Evolutionary conservation across 23 red algal genomes (phyloP).

Genomic region (Gracilariopsis chorda): DNA sequence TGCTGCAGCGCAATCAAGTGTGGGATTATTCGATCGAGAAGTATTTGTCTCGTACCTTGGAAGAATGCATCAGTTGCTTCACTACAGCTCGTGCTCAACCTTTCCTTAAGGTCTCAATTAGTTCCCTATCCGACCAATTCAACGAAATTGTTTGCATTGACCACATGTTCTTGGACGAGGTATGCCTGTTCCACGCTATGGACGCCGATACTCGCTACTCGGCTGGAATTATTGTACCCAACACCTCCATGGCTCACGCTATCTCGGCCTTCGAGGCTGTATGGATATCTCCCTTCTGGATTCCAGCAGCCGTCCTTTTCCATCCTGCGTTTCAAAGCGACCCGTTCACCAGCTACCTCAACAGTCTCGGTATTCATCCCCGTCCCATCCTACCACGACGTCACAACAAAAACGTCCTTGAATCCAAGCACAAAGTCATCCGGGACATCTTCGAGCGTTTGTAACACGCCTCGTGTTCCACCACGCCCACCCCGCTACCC

Average conservation of each 20-base stretch:
- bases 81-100: neutral
- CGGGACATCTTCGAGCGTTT: neutral
- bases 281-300: slow-evolving; percentile 3
- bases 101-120: slow-evolving; percentile 15
- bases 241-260: neutral
- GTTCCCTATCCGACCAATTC: neutral
- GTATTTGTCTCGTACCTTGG: neutral
- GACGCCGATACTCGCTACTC: slow-evolving; percentile 11
- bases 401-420: slow-evolving; percentile 39
- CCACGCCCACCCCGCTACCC: neutral
- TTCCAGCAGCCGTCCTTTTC: neutral
- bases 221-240: neutral
- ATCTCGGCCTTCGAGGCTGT: neutral
- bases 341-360: neutral
- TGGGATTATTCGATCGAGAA: neutral
- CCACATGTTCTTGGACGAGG: slow-evolving; percentile 18
- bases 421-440: neutral
- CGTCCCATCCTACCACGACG: neutral
- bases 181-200: slow-evolving; percentile 19
- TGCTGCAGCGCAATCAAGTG: slow-evolving; percentile 10
- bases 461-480: neutral
- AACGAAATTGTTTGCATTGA: slow-evolving; percentile 13
- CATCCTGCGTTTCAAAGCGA: slow-evolving; percentile 21
- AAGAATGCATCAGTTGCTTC: slow-evolving; percentile 13
- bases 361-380: neutral